Base-by-base conservation (phyloP, 805 yeast genomes). In the Ogataea kodamae region DNA sequence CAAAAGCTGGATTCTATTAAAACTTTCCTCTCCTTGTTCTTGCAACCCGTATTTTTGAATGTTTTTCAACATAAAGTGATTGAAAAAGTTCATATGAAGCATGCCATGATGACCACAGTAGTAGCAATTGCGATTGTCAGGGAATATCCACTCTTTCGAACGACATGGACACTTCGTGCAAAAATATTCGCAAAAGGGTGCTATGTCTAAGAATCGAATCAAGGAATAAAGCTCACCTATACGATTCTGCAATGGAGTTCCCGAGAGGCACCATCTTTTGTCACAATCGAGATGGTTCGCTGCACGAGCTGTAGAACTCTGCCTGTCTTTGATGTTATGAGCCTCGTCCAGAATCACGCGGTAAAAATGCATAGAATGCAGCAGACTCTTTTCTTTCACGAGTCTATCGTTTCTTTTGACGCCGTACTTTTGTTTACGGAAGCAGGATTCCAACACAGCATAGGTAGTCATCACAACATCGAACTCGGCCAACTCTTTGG, bases 151-250 rank as follows among this genome's bases (percentile, higher is more conserved):
- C 33, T 81, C 83, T 17, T 72, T 69, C 9, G 90, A 81, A 9
- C 70, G 64, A 58, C 99, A 92, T 3, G 78, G 83, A 64, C 98
- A 92, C 53, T 79, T 81, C n/a, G 94, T 85, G 64, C 99, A 92
- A 50, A 77, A 90, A 61, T 92, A 92, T 36, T 78, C 72, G 44
- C 90, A 81, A 58, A 87, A 89, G 7, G 99, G 99, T 29, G 77
- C 75, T 22, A 90, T 68, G 45, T 81, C 76, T 62, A 92, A 61
- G 53, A 87, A 92, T 50, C 97, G 68, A 38, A 92, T 81, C 54
- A 92, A 64, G 1, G 97, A 89, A 59, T 92, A 92, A 68, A 92
- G 73, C 63, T 92, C 99, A 26, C 98, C 98, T 52, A 92, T 89
- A 43, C 97, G 70, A 57, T 92, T 92, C 52, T 92, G 99, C 43